These are phyloP conservation scores for Trametes maxima DNA, from an alignment of 768 basidiomycete genomes.

Conservation along the genomic window DNA sequence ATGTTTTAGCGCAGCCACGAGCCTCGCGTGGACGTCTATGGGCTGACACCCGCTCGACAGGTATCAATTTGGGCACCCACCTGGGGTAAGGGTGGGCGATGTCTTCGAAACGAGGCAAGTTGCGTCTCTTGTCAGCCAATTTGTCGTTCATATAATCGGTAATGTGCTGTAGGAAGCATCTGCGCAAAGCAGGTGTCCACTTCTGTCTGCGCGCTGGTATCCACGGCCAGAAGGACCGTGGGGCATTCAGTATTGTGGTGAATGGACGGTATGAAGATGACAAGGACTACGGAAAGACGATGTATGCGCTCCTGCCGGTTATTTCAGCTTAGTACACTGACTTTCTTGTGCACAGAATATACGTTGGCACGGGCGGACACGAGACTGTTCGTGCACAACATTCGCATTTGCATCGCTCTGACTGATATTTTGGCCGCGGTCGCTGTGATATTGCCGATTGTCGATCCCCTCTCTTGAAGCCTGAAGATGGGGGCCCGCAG, in stretches of 20 bases:
- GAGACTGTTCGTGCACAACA: not conserved
- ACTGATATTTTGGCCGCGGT: not conserved
- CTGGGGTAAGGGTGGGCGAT: constrained; percentile 1
- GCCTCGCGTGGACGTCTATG: no score
- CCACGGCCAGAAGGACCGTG: constrained; percentile 10
- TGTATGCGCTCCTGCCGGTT: constrained; percentile 8
- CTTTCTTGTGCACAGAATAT: not conserved
- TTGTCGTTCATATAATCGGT: not conserved
- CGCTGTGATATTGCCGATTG: not conserved
- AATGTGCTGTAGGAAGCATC: not conserved
- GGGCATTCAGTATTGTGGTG: constrained; percentile 23
- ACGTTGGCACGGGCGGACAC: constrained; percentile 18
- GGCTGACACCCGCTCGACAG: not conserved
- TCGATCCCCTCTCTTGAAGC: not conserved
- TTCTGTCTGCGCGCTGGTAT: constrained; percentile 14
- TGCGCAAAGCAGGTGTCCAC: constrained; percentile 14
- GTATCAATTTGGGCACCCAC: not conserved
- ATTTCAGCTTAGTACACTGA: not conserved
- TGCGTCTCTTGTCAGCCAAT: not conserved
- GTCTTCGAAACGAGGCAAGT: constrained; percentile 1
- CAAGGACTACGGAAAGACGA: constrained; percentile 12
- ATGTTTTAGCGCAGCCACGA: not conserved
- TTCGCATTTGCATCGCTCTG: not conserved
- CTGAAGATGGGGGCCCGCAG: constrained; percentile 9
- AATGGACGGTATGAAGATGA: constrained; percentile 24